phyloP scores from a whole-genome alignment of 148 eudicot genomes.

The Vaccinium vitisidaea region DNA sequence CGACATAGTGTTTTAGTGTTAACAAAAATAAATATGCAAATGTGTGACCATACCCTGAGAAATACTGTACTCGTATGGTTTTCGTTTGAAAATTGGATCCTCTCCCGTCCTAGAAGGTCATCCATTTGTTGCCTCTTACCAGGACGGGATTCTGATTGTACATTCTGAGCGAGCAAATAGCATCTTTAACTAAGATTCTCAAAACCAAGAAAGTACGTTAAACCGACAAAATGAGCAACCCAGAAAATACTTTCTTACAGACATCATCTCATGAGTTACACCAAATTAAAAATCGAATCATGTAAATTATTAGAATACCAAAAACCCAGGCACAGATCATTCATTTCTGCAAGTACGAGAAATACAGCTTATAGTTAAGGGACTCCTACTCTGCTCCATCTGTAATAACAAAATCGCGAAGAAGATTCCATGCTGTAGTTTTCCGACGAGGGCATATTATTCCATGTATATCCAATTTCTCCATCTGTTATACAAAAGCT shows the following conservation, averaged over 20 bases:
- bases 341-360: background rate
- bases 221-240: background rate
- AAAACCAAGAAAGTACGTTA: background rate
- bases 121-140: background rate
- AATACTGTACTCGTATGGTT: no score
- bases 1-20: background rate
- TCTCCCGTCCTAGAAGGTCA: no score
- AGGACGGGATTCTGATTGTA: background rate
- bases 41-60: no score
- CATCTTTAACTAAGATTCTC: background rate
- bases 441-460: background rate
- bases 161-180: no score
- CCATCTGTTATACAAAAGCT: conserved; percentile 11
- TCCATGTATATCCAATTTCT: background rate
- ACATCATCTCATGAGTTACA: background rate
- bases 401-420: conserved; percentile 6
- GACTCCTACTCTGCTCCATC: background rate
- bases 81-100: no score
- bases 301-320: background rate
- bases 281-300: background rate
- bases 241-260: background rate
- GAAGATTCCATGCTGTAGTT: background rate
- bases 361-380: background rate
- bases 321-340: background rate
- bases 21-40: background rate